Evolutionary conservation across 2,329 filamentous ascomycete species (phyloP), one percentile per base, ranked within the genome.

Genomic region (Sporothrix euskadiensis): DNA sequence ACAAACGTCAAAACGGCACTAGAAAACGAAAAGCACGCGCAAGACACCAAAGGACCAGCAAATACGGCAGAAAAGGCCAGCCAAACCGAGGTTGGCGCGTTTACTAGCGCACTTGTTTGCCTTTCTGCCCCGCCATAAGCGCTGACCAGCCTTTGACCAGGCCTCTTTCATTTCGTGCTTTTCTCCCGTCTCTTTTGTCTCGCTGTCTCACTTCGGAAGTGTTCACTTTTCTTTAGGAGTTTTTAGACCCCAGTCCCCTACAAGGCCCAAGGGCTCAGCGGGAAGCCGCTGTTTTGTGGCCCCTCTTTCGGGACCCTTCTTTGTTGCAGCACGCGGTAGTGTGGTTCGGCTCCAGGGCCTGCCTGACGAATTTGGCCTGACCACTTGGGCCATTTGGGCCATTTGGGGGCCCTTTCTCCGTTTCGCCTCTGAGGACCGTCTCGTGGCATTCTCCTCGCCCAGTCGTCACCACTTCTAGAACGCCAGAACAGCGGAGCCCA

Each of bases 361-460:
- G 47, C 47, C 4, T 52, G 47, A 16, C n/a, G 14, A 35, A 30
- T 32, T 30, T 39, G n/a, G 3, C 35, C 39, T 2, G 26, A 26
- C 26, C 26, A 26, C 26, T 26, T 26, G 26, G 26, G 26, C n/a
- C 47, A 35, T 57, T 30, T 30, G 61, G n/a, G 3, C 35, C 39
- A 30, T 66, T 47, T 47, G 39, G 63, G 41, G 61, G n/a, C 41
- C 14, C 19, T 44, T 39, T 30, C 6, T 41, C 32, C n/a, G 6
- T 39, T 70, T 70, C 22, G 68, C 68, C 68, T 57, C 68, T 59
- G 32, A 39, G 56, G 39, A 44, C n/a, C 35, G 68, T 57, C 68
- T 56, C 66, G 66, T 69, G 66, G 30, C 66, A 39, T 12, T 2
- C 7, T 30, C 14, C 12, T 22, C 35, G 22, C 41, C 63, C 56